Base-by-base conservation (phyloP, 139 green algal species). In the Tetradesmus lagerheimii region DNA sequence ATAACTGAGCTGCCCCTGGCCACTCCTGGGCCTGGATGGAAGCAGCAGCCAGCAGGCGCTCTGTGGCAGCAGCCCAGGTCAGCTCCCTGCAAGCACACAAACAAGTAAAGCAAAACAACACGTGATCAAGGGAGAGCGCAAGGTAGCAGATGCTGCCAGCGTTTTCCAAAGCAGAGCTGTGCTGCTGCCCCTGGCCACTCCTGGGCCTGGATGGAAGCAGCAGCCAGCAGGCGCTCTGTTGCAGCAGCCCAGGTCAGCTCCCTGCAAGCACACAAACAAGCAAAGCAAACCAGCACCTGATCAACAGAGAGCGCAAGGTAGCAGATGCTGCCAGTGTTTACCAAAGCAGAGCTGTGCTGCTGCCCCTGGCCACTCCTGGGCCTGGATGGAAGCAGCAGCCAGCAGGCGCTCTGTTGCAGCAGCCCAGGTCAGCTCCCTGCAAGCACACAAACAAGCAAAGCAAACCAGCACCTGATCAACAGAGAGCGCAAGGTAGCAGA, bases 341-440 rank as follows among this genome's bases (percentile, higher is more conserved):
- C n/a, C n/a, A n/a, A n/a, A n/a, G n/a, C n/a, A 76, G 0, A 38
- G 35, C 23, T 75, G 80, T 18, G 29, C 14, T 31, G 62, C 43
- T 15, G 47, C 47, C 8, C 80, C 80, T 34, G 80, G 80, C 80
- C 80, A 86, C 47, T 85, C n/a, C n/a, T n/a, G n/a, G n/a, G n/a
- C n/a, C n/a, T n/a, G n/a, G n/a, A n/a, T n/a, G n/a, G n/a, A n/a
- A n/a, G n/a, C n/a, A n/a, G n/a, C n/a, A n/a, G n/a, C n/a, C n/a
- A n/a, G n/a, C n/a, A n/a, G n/a, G n/a, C n/a, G n/a, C n/a, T n/a
- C n/a, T n/a, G n/a, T n/a, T n/a, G n/a, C n/a, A n/a, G n/a, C n/a
- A n/a, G n/a, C n/a, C n/a, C n/a, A n/a, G n/a, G n/a, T n/a, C 35
- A 86, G 37, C 12, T 86, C 50, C 80, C 80, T 86, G 80, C 79